Evolutionary conservation across 176 grass and related monocot species (phyloP).

Genomic region (Aegilops bicornis): DNA sequence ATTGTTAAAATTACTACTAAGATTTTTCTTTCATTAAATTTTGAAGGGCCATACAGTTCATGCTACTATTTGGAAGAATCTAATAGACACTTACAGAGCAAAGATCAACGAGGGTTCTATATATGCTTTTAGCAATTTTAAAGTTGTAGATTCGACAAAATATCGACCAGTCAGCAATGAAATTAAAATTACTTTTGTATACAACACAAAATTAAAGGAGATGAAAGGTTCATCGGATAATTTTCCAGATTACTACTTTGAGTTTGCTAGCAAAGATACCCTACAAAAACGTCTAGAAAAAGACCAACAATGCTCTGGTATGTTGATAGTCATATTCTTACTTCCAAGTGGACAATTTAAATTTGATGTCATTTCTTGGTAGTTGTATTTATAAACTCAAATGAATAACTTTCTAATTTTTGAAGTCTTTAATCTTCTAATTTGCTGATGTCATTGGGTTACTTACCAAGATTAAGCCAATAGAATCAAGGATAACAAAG

Average conservation of each 20-base stretch:
- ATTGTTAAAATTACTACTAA: not conserved
- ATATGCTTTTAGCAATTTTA: not conserved
- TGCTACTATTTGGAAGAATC: not conserved
- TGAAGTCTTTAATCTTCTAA: not conserved
- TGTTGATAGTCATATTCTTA: not conserved
- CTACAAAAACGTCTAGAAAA: not conserved
- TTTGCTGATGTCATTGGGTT: not conserved
- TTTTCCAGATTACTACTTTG: not conserved
- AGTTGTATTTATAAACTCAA: too few species aligned
- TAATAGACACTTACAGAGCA: not conserved
- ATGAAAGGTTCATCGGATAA: not conserved
- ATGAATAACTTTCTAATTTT: not conserved
- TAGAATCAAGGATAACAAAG: not conserved
- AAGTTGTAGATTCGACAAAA: not conserved
- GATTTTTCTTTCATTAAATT: not conserved
- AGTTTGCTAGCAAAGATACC: not conserved
- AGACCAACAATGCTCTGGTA: not conserved
- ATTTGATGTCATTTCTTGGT: too few species aligned
- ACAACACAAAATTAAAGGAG: conserved; percentile 5
- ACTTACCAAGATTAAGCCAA: not conserved
- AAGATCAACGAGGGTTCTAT: not conserved
- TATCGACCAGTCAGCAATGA: not conserved
- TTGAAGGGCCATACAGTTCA: not conserved
- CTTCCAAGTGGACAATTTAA: not conserved
- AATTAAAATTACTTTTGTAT: not conserved